Evolutionary conservation across 208 protist species (phyloP).

Genomic region (Acanthamoeba sp.): DNA sequence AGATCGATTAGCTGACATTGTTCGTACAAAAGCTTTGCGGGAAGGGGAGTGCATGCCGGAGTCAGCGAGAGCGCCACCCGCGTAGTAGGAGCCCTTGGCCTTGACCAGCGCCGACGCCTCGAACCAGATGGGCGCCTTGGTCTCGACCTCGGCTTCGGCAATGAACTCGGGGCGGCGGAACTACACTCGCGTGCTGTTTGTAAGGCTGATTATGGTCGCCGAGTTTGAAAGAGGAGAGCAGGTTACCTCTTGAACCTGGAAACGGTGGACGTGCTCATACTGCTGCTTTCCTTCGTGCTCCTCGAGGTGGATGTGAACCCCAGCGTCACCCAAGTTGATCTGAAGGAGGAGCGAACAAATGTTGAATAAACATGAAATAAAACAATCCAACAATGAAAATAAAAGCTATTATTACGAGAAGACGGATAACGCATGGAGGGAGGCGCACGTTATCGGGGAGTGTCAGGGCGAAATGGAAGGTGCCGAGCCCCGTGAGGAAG

Average conservation of each 20-base stretch:
- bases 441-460: slow-evolving; percentile 51
- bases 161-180: slow-evolving; percentile 73
- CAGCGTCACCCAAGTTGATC: slow-evolving; percentile 69
- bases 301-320: slow-evolving; percentile 28
- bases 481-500: slow-evolving; percentile 35
- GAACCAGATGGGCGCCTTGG: slow-evolving; percentile 42
- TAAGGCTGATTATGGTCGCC: neutral
- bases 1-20: no score
- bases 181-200: neutral
- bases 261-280: slow-evolving; percentile 63
- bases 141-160: slow-evolving; percentile 62
- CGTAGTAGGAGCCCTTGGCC: slow-evolving; percentile 72
- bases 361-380: neutral
- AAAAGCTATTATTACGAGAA: neutral
- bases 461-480: slow-evolving; percentile 39
- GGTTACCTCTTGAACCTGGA: slow-evolving; percentile 64
- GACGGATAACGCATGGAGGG: no score
- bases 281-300: neutral
- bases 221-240: neutral
- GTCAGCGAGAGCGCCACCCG: slow-evolving; percentile 55
- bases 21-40: neutral
- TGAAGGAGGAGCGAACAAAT: neutral
- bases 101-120: slow-evolving; percentile 64
- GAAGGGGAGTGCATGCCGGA: neutral
- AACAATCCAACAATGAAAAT: neutral